These are phyloP conservation scores for Pulicaria dysenterica DNA, from an alignment of 129 eudicot species.

Conservation along the genomic window DNA sequence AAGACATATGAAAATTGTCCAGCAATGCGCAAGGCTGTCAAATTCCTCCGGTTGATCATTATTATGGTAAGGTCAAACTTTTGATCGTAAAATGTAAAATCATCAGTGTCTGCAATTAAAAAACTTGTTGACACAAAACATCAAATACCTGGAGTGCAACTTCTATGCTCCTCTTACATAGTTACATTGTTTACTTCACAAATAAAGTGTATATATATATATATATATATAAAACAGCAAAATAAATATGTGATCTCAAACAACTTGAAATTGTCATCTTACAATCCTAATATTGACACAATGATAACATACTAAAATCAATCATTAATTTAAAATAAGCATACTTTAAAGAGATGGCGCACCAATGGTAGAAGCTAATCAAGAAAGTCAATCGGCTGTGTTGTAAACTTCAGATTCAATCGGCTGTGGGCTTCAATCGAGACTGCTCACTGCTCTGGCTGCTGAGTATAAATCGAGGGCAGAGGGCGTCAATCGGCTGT, in stretches of 20 bases:
- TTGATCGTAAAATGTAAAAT: background rate
- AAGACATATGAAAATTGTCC: constrained; percentile 61
- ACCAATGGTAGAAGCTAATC: constrained; percentile 25
- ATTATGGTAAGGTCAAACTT: background rate
- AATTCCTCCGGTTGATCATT: constrained; percentile 38
- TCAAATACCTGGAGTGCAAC: constrained; percentile 25
- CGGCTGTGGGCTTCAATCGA: too few species aligned
- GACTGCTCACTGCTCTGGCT: too few species aligned
- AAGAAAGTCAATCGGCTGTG: too few species aligned
- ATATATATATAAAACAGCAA: too few species aligned
- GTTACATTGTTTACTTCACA: constrained; percentile 5
- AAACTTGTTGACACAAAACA: constrained; percentile 21
- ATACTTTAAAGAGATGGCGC: constrained; percentile 1
- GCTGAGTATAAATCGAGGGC: too few species aligned
- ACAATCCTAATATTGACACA: background rate
- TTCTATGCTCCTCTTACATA: background rate
- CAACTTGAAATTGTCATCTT: background rate
- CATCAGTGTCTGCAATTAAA: background rate
- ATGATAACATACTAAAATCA: background rate
- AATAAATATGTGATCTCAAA: background rate
- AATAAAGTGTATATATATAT: background rate
- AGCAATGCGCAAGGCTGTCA: constrained; percentile 59
- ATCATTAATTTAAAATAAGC: background rate
- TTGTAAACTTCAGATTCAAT: too few species aligned
- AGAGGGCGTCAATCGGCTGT: too few species aligned